Evolutionary conservation across 208 protist genomes (phyloP), one percentile per base, ranked within the genome.

Genomic region (Crithidia fasciculata): DNA sequence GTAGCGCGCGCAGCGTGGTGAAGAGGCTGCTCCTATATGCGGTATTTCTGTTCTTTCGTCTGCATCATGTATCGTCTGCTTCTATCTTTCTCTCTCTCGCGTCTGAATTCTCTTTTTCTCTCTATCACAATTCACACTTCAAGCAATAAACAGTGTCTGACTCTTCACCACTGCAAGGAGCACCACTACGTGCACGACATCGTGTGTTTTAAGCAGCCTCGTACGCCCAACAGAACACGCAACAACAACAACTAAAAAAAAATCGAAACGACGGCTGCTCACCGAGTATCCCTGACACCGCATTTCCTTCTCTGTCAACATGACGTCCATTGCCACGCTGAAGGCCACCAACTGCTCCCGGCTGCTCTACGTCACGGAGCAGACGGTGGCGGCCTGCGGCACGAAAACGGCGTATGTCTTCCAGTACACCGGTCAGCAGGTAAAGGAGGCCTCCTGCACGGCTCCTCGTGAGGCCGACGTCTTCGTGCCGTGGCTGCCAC

Each of bases 401-500:
- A 64, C 61, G 9, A 62, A 77, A 50, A 74, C 79, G 2, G 75
- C 82, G 18, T 85, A 85, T 62, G 19, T 90, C 54, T 54, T 81
- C 7, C 69, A 72, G 18, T 49, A 66, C 40, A 56, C 41, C 7
- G 78, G 28, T 0, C 55, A 73, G 41, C 57, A 69, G 8, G 55
- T 70, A 16, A 57, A 69, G 5, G 57, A 76, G 44, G 63, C 60
- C 1, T 69, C 71, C 43, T 83, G 83, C 50, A 72, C 47, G 8
- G 65, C 81, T 15, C 82, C 78, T 3, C 49, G 65, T 8, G 82
- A 78, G 47, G 83, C 76, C 0, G 54, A 63, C 36, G 40, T 41
- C 41, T 88, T 78, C 44, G 80, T 80, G 58, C 82, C 86, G 54
- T 89, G 86, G 86, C 66, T 85, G 28, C 65, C 81, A 7, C 81